These are phyloP conservation scores for Avicennia marina DNA, from an alignment of 257 asterid species.

Conservation along the genomic window DNA sequence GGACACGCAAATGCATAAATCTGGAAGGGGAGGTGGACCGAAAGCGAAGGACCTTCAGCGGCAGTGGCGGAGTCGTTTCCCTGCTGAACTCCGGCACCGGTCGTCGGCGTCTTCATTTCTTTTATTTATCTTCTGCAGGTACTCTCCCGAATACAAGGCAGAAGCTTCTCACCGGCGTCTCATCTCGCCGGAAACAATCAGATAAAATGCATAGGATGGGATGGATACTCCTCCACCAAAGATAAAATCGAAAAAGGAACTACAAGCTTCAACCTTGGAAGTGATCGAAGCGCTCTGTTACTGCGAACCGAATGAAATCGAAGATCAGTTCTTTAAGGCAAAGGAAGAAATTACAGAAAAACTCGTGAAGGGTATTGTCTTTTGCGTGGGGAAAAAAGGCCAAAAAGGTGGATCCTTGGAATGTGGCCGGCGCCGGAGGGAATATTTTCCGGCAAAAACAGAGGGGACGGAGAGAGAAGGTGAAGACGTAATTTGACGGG, in stretches of 20 bases:
- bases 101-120: conserved; percentile 52
- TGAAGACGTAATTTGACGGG: conserved; percentile 10
- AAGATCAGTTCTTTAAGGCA: not conserved
- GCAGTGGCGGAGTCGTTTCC: conserved; percentile 29
- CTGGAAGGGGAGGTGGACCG: not conserved
- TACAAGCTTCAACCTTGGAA: conserved; percentile 9
- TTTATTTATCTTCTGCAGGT: not conserved
- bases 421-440: conserved; percentile 24
- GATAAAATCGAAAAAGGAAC: conserved; percentile 9
- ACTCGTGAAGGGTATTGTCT: conserved; percentile 6
- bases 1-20: conserved; percentile 6
- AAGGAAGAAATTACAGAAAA: not conserved
- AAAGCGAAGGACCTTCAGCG: conserved; percentile 48
- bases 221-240: not conserved
- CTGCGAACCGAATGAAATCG: not conserved
- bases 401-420: not conserved
- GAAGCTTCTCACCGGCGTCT: conserved; percentile 32
- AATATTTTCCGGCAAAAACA: conserved; percentile 26
- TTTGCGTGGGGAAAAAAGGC: not conserved
- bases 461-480: conserved; percentile 31
- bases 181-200: conserved; percentile 31
- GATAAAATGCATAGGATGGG: too few relatives aligned
- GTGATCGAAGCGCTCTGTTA: conserved; percentile 28
- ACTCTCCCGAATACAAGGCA: conserved; percentile 13
- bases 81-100: conserved; percentile 54